Base-by-base conservation (phyloP, 768 basidiomycete species). In the Myochromella boudieri region DNA sequence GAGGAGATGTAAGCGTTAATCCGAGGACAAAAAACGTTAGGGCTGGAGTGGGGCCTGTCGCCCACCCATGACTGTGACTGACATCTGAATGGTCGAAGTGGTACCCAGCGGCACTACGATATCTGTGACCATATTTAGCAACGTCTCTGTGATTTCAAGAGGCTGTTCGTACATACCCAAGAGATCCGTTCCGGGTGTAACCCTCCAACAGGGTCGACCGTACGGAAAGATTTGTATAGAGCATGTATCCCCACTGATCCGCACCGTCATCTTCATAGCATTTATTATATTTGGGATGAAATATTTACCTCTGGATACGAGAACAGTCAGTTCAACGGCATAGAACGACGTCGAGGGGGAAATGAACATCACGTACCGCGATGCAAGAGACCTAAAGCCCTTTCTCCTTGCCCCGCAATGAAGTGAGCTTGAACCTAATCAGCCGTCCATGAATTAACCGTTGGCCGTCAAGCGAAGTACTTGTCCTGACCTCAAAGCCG, bases 241-340 rank as follows among this genome's bases (percentile, higher is more conserved):
- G 60, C 72, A 77, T 76, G 52, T 76, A 78, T 3, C 75, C 76
- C 76, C 76, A 78, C 57, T 72, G 9, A n/a, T n/a, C n/a, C n/a
- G n/a, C n/a, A n/a, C n/a, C n/a, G n/a, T n/a, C 5, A 29, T 29
- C 14, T 7, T 12, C 14, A 34, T 34, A 34, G 14, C 33, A 34
- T 6, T 34, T 34, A 34, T 34, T 6, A n/a, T 5, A 34, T 6
- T 34, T 12, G 33, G 33, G 18, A 5, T 10, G 27, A 0, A 8
- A 39, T 31, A 9, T 48, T 38, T 25, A 58, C 54, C 52, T 58
- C 54, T 58, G 18, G 5, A 24, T 27, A 14, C 24, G 10, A 15
- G 6, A 42, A 24, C 17, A n/a, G 22, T 42, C 21, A 49, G 24
- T 24, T 7, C 33, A 14, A 27, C 29, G 12, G 39, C 0, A 22